phyloP scores from a whole-genome alignment of 1,284 basidiomycete species.

The Thelephora terrestris region DNA sequence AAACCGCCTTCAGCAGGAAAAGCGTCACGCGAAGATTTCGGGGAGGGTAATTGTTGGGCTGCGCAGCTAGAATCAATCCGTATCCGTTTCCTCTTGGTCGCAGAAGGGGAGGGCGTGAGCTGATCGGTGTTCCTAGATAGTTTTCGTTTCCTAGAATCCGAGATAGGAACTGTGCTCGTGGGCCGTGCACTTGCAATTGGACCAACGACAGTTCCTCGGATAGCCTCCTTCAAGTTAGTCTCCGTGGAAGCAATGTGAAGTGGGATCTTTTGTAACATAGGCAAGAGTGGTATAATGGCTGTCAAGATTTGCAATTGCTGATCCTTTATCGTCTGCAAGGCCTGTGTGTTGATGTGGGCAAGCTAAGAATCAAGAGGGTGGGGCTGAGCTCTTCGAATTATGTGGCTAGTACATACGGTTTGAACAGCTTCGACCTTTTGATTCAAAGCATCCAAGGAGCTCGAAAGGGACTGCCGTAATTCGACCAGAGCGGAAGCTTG shows the following conservation, averaged over 20 bases:
- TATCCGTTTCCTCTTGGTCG: background rate
- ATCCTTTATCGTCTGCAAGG: conserved; percentile 44
- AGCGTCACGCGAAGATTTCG: no score
- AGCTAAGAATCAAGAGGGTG: conserved; percentile 11
- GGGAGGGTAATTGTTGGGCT: background rate
- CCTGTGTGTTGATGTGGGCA: conserved; percentile 34
- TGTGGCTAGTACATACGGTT: conserved; percentile 26
- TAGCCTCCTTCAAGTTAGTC: conserved; percentile 28
- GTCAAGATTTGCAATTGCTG: conserved; percentile 42
- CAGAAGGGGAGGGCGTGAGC: background rate
- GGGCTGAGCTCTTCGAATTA: background rate
- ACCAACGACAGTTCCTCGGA: conserved; percentile 10
- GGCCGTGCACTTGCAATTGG: background rate
- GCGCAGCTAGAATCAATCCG: background rate
- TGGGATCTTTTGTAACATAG: conserved; percentile 46
- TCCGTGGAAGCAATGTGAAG: conserved; percentile 45
- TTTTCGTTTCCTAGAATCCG: background rate
- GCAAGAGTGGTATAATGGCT: conserved; percentile 43
- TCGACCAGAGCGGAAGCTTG: conserved; percentile 35
- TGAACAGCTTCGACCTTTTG: conserved; percentile 48
- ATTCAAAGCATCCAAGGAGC: conserved; percentile 35
- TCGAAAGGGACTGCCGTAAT: conserved; percentile 28
- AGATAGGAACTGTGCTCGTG: background rate
- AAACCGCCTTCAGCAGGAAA: no score
- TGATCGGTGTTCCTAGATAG: background rate